phyloP scores from a whole-genome alignment of 345 rosid genomes.

The Anastatica hierochuntica region DNA sequence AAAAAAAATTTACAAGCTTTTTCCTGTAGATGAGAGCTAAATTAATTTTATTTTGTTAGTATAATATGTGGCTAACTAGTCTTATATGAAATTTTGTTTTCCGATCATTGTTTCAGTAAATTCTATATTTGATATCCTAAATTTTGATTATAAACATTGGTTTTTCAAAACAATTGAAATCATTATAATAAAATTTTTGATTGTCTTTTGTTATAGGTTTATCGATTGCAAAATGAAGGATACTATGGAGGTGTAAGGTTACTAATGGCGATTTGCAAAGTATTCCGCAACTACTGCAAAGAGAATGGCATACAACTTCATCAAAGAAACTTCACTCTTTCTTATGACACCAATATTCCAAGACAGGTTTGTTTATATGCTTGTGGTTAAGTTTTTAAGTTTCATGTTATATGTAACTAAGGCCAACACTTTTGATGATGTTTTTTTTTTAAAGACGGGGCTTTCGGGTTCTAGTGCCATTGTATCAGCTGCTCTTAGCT shows the following conservation, averaged over 20 bases:
- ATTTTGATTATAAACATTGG: too few species aligned
- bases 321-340: slow-evolving; percentile 45
- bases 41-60: too few species aligned
- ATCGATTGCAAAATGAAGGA: slow-evolving; percentile 58
- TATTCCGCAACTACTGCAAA: slow-evolving; percentile 47
- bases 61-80: too few species aligned
- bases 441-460: slow-evolving; percentile 56
- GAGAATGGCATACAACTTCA: slow-evolving; percentile 49
- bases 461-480: slow-evolving; percentile 98
- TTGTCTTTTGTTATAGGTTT: not conserved
- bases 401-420: not conserved
- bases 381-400: not conserved
- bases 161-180: too few species aligned
- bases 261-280: slow-evolving; percentile 82
- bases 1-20: too few species aligned
- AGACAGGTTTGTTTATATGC: slow-evolving; percentile 51
- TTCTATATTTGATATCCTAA: too few species aligned
- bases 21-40: too few species aligned
- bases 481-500: slow-evolving; percentile 80
- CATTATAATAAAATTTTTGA: too few species aligned
- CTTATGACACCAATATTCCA: slow-evolving; percentile 88
- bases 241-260: slow-evolving; percentile 88
- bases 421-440: not conserved
- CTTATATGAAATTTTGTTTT: too few species aligned
- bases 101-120: too few species aligned